phyloP scores from a whole-genome alignment of 2,329 filamentous ascomycete genomes.

The Blastomyces gilchristii region DNA sequence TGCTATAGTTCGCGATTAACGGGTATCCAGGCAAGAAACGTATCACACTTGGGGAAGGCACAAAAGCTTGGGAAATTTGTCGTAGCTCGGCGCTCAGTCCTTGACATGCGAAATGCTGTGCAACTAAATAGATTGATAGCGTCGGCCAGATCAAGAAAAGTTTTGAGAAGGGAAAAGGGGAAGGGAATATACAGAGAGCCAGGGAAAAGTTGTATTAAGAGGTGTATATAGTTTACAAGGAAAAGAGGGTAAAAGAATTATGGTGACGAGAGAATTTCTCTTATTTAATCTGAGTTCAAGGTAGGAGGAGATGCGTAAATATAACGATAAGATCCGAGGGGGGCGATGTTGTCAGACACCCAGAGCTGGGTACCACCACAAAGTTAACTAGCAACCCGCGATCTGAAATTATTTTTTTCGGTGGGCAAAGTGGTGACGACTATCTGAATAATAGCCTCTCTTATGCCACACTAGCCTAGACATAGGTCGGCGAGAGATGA shows the following conservation, averaged over 20 bases:
- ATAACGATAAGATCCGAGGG: slow-evolving; percentile 2
- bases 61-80: background rate
- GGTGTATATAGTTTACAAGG: too few relatives aligned
- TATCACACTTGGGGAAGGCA: background rate
- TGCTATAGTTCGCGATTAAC: background rate
- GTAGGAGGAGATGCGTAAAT: background rate
- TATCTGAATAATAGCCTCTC: slow-evolving; percentile 3
- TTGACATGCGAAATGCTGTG: background rate
- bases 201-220: too few relatives aligned
- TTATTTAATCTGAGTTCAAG: slow-evolving; percentile 1
- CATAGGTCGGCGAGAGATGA: slow-evolving; percentile 1
- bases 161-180: background rate
- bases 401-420: slow-evolving; percentile 1
- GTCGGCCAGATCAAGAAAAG: background rate
- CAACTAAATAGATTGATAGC: background rate
- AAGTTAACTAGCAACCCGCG: background rate
- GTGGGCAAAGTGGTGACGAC: slow-evolving; percentile 4
- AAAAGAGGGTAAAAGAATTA: background rate
- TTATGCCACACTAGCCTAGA: background rate
- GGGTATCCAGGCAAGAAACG: background rate
- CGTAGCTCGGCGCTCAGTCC: background rate
- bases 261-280: background rate
- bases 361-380: background rate
- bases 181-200: too few relatives aligned
- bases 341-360: slow-evolving; percentile 6